Conservation (phyloP, 1,139 yeast genomes). For the Scheffersomyces lignicola region DNA sequence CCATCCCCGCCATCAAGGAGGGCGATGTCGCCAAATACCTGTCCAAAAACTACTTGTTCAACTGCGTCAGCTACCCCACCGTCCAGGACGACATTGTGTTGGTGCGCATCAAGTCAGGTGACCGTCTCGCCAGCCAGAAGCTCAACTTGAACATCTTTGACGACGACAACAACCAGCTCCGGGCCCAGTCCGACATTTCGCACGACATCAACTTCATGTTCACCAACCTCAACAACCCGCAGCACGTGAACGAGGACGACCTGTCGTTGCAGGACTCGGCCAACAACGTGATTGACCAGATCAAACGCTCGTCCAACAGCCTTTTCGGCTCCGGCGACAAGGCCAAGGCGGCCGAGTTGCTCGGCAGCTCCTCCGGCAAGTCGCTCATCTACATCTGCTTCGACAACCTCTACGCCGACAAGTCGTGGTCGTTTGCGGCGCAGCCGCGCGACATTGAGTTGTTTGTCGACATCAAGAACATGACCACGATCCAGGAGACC, state of each 20-base stretch:
- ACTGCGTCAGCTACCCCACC: conserved; percentile 43
- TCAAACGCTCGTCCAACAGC: conserved; percentile 3
- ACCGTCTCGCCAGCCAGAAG: conserved; percentile 30
- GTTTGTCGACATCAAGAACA: conserved; percentile 35
- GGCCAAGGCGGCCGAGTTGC: conserved; percentile 15
- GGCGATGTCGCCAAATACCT: conserved; percentile 13
- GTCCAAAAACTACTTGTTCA: conserved; percentile 25
- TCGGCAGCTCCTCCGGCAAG: conserved; percentile 25
- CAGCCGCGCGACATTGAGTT: conserved; percentile 32
- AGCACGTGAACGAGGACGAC: conserved; percentile 14
- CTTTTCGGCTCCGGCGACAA: conserved; percentile 7
- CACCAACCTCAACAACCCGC: conserved; percentile 34
- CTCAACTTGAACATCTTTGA: conserved; percentile 41
- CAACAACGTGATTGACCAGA: conserved; percentile 3
- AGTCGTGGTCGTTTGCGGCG: conserved; percentile 45
- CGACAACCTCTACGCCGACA: conserved; percentile 43
- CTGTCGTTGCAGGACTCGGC: conserved; percentile 5
- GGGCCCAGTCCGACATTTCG: conserved; percentile 30
- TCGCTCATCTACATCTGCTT: conserved; percentile 41
- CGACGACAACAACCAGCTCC: conserved; percentile 33
- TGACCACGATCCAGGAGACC: conserved; percentile 31
- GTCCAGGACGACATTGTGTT: conserved; percentile 38
- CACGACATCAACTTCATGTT: conserved; percentile 34
- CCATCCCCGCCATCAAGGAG: conserved; percentile 1
- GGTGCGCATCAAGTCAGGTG: conserved; percentile 33